These are phyloP conservation scores for Lentinula detonsa DNA, from an alignment of 768 basidiomycete genomes.

Conservation along the genomic window DNA sequence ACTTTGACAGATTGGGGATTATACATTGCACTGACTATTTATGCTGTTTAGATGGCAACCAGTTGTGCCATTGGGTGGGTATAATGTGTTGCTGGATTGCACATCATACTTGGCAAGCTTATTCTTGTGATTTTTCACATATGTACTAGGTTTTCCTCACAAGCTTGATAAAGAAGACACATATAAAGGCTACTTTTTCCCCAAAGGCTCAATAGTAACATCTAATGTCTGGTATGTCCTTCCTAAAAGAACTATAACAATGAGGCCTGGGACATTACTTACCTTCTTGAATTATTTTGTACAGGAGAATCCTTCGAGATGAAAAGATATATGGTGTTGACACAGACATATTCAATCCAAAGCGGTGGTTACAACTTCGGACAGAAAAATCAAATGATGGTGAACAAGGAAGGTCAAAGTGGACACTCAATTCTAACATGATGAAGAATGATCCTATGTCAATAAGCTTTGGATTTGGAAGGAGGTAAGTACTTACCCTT, in stretches of 20 bases:
- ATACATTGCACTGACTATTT: too few relatives aligned
- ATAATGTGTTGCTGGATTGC: too few relatives aligned
- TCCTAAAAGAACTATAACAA: too few relatives aligned
- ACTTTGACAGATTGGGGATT: too few relatives aligned
- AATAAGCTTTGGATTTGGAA: neutral
- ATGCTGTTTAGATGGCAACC: neutral
- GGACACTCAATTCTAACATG: neutral
- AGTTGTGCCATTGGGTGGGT: neutral
- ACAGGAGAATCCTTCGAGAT: neutral
- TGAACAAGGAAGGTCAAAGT: neutral
- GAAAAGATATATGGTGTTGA: neutral
- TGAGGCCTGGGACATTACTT: too few relatives aligned
- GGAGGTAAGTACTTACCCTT: neutral
- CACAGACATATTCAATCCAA: neutral
- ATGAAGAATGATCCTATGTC: neutral
- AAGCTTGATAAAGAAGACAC: constrained; percentile 24
- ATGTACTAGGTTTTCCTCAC: constrained; percentile 15
- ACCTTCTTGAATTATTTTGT: neutral
- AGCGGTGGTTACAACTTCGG: neutral
- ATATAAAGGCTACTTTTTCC: constrained; percentile 24
- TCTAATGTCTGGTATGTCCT: constrained; percentile 26
- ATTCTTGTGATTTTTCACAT: too few relatives aligned
- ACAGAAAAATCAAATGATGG: neutral
- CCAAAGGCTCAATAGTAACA: constrained; percentile 25
- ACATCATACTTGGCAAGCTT: neutral